These are phyloP conservation scores for Pyrenophora graminea DNA, from an alignment of 2,329 filamentous ascomycete genomes.

Conservation along the genomic window DNA sequence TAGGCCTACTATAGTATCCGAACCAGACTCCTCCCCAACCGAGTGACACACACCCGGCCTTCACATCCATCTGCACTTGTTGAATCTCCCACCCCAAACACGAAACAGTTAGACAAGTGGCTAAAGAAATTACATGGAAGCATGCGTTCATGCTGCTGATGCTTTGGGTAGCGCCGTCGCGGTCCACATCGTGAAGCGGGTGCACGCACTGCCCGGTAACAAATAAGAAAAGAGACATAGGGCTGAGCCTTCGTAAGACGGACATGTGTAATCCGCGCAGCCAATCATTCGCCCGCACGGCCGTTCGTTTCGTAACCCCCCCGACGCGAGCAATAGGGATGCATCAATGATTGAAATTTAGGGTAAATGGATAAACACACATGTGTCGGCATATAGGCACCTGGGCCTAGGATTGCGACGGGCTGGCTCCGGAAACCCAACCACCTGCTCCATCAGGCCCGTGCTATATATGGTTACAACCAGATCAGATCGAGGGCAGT, in stretches of 20 bases:
- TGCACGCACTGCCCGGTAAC: slow-evolving; percentile 1
- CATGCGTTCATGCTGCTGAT: slow-evolving; percentile 14
- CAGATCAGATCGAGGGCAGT: too few relatives aligned
- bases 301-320: slow-evolving; percentile 1
- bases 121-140: slow-evolving; percentile 12
- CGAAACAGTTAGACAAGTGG: background rate
- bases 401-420: background rate
- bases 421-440: too few relatives aligned
- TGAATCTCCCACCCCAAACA: background rate
- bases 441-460: too few relatives aligned
- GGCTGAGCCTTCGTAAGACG: slow-evolving; percentile 9
- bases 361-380: slow-evolving; percentile 19
- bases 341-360: slow-evolving; percentile 13
- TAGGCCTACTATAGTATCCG: background rate
- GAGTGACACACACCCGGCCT: too few relatives aligned
- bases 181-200: slow-evolving; percentile 4
- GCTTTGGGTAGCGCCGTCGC: slow-evolving; percentile 1
- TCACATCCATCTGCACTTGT: too few relatives aligned
- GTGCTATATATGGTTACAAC: too few relatives aligned
- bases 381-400: slow-evolving; percentile 1
- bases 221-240: slow-evolving; percentile 6
- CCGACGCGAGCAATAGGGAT: background rate
- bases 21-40: too few relatives aligned
- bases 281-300: background rate
- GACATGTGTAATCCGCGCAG: background rate